phyloP scores from a whole-genome alignment of 306 rosid species.

The Sophora flavescens region DNA sequence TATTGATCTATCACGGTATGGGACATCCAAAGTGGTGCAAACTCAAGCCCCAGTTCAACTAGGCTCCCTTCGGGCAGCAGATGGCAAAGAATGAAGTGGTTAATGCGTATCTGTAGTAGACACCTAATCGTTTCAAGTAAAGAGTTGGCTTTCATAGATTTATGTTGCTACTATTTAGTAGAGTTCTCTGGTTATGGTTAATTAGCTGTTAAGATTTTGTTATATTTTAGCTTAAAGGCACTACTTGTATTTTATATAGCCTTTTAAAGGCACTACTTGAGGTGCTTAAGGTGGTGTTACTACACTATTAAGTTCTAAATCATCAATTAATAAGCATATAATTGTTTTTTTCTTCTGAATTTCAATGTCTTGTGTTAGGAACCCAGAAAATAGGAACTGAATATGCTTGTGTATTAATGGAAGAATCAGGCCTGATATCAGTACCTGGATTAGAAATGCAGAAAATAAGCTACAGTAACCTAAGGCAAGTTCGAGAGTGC shows the following conservation, averaged over 20 bases:
- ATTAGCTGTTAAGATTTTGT: constrained; percentile 36
- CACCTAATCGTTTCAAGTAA: constrained; percentile 19
- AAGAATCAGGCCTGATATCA: too few species aligned
- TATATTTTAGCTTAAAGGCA: too few species aligned
- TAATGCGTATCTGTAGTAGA: constrained; percentile 21
- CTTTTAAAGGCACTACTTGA: constrained; percentile 20
- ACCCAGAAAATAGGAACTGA: too few species aligned
- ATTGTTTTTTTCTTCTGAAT: constrained; percentile 6
- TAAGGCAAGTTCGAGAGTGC: too few species aligned
- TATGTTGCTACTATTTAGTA: constrained; percentile 26
- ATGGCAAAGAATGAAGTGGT: constrained; percentile 79
- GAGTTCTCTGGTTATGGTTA: constrained; percentile 22
- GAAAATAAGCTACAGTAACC: too few species aligned
- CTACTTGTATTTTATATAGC: constrained; percentile 37
- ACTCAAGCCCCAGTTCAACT: constrained; percentile 98
- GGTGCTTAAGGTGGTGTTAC: constrained; percentile 31
- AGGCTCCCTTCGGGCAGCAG: constrained; percentile 93
- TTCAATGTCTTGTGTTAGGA: too few species aligned
- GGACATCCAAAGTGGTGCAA: constrained; percentile 94
- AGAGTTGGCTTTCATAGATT: constrained; percentile 13
- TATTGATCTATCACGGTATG: constrained; percentile 68
- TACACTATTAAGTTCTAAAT: constrained; percentile 18
- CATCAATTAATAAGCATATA: constrained; percentile 15
- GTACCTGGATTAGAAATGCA: too few species aligned
- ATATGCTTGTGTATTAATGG: too few species aligned